phyloP scores from a whole-genome alignment of 192 early-diverging fungal genomes.

The Chytriomyces hyalinus region DNA sequence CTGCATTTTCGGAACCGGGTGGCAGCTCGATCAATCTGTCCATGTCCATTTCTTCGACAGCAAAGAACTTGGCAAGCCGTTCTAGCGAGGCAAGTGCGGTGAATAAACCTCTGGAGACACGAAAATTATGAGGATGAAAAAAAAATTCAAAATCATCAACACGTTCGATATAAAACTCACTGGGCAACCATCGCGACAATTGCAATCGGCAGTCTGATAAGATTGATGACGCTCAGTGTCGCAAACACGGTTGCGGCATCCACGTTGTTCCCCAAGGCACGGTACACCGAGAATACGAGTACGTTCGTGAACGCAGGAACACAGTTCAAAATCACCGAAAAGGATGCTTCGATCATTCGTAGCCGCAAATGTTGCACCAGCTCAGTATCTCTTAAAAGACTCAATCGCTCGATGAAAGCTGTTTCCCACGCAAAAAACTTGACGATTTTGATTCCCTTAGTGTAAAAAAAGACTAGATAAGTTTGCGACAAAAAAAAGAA shows the following conservation, averaged over 20 bases:
- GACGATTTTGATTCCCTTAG: slow-evolving; percentile 75
- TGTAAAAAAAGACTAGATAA: neutral
- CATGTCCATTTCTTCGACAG: neutral
- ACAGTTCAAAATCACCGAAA: slow-evolving; percentile 44
- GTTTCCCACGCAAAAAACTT: slow-evolving; percentile 91
- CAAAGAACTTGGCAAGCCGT: neutral
- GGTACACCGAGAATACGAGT: slow-evolving; percentile 48
- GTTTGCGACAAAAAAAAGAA: neutral
- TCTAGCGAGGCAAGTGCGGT: slow-evolving; percentile 22
- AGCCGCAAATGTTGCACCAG: slow-evolving; percentile 40
- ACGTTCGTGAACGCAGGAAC: slow-evolving; percentile 46
- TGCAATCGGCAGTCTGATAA: too few relatives aligned
- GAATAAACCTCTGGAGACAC: neutral
- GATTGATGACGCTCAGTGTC: too few relatives aligned
- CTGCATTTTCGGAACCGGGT: neutral
- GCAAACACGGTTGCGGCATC: neutral
- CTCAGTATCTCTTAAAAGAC: slow-evolving; percentile 66
- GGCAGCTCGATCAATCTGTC: neutral
- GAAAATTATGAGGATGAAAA: slow-evolving; percentile 15
- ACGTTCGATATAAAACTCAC: slow-evolving; percentile 56
- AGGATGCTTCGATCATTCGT: slow-evolving; percentile 36
- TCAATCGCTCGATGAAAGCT: slow-evolving; percentile 65
- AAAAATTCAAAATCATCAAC: slow-evolving; percentile 3
- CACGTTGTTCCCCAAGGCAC: slow-evolving; percentile 31
- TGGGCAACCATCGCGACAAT: too few relatives aligned